Evolutionary conservation across 2,329 filamentous ascomycete genomes (phyloP), one percentile per base, ranked within the genome.

Genomic region (Elsinoe batatas): DNA sequence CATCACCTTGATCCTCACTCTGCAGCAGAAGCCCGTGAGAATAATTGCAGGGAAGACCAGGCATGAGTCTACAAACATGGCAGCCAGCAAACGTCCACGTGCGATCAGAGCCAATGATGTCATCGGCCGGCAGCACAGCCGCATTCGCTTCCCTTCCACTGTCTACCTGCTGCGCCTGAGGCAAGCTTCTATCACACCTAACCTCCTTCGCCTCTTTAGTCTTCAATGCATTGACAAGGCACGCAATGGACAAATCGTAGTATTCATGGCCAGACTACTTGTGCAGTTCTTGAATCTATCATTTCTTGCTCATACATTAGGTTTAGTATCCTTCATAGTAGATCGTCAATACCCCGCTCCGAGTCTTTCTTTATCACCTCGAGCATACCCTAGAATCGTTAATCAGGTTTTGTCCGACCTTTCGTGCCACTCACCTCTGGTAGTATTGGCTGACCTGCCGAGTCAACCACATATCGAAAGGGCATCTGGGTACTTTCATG

Each of bases 401-500:
- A 57, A 68, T 56, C 66, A 57, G 49, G 60, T 43, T 54, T 51
- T 57, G 22, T 53, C 44, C 46, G 56, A 38, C 59, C 53, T 59
- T 20, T 51, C 56, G 37, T 38, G 56, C 51, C 26, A 54, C 60
- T 73, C 72, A 95, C 91, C 74, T 87, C 79, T 18, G 93, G 93
- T 90, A 98, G 95, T 57, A 96, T 83, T 1, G 91, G 88, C 62
- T 88, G 77, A 43, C 87, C 89, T 42, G 64, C 58, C 56, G 87
- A 76, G 10, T 80, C 74, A 53, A 79, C 84, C 67, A 98, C 91
- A 68, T 98, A 98, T 62, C 93, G 88, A 72, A 98, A 98, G 0
- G 93, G 93, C 93, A 98, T 97, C 70, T 95, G 80, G 0, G 91
- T 95, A 69, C 87, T 93, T 73, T 98, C 93, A 66, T 95, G 85